These are phyloP conservation scores for Narthecium ossifragum DNA, from an alignment of 106 monocot species.

Conservation along the genomic window DNA sequence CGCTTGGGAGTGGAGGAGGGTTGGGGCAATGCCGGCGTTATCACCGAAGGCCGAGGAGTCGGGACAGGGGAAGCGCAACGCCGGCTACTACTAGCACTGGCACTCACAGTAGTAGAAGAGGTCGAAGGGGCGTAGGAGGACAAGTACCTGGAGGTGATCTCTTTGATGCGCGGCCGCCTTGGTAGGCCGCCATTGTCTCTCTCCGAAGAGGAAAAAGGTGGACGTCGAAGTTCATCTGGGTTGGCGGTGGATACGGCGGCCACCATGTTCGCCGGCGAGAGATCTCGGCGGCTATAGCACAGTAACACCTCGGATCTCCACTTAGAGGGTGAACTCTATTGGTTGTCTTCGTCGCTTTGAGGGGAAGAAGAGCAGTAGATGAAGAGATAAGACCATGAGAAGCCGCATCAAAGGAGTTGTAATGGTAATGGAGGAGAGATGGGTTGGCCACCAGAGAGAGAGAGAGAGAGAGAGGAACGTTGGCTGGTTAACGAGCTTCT, in stretches of 20 bases:
- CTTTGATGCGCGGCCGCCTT: neutral
- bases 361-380: neutral
- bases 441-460: constrained; percentile 16
- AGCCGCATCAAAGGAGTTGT: constrained; percentile 15
- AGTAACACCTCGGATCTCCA: no score
- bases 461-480: neutral
- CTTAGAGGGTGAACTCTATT: neutral
- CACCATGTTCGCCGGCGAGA: neutral
- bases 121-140: neutral
- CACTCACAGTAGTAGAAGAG: constrained; percentile 28
- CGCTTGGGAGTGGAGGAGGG: constrained; percentile 20
- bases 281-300: constrained; percentile 2
- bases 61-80: constrained; percentile 29
- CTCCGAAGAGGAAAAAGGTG: neutral
- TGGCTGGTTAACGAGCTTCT: neutral
- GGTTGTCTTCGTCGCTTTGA: neutral
- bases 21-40: neutral
- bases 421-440: constrained; percentile 15
- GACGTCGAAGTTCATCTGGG: no score
- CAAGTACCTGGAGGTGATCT: neutral
- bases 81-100: neutral
- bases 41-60: constrained; percentile 19
- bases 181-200: neutral
- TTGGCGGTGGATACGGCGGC: neutral
- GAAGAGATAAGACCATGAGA: constrained; percentile 5